phyloP scores from a whole-genome alignment of 192 early-diverging fungal genomes.

The Entophlyctis helioformis region DNA sequence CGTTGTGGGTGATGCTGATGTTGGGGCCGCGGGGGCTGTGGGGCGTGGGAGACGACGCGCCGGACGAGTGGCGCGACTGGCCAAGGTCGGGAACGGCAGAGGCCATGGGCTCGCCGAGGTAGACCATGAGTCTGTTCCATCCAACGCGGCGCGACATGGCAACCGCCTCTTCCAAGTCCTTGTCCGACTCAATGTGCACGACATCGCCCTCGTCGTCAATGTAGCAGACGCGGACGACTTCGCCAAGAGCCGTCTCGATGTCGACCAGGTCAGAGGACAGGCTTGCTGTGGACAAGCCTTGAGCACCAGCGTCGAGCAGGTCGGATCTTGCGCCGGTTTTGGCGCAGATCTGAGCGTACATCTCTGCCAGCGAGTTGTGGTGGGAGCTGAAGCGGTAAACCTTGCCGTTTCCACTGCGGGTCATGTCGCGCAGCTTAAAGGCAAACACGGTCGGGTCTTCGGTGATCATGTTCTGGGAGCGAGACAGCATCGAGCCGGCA shows the following conservation, averaged over 20 bases:
- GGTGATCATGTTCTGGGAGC: no score
- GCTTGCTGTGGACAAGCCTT: no score
- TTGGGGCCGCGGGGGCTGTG: no score
- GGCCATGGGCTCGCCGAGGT: slow-evolving; percentile 8
- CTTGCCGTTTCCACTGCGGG: slow-evolving; percentile 5
- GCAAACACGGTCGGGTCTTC: slow-evolving; percentile 19
- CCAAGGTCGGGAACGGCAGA: no score
- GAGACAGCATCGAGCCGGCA: neutral
- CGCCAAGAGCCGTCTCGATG: neutral
- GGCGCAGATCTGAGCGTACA: slow-evolving; percentile 5
- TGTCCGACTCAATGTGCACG: slow-evolving; percentile 68
- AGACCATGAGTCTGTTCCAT: slow-evolving; percentile 65
- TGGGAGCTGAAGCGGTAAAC: slow-evolving; percentile 26
- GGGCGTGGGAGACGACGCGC: no score
- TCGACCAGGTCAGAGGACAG: neutral
- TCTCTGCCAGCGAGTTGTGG: slow-evolving; percentile 8
- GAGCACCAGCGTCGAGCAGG: no score
- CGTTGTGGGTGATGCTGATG: no score
- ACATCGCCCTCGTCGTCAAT: slow-evolving; percentile 91
- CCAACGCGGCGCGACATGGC: slow-evolving; percentile 62
- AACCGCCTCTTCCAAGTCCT: slow-evolving; percentile 79
- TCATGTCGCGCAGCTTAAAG: slow-evolving; percentile 33
- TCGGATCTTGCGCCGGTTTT: slow-evolving; percentile 13
- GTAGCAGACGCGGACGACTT: slow-evolving; percentile 33
- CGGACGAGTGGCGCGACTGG: no score